Evolutionary conservation across 345 rosid species (phyloP), one percentile per base, ranked within the genome.

Genomic region (Linum tenue): DNA sequence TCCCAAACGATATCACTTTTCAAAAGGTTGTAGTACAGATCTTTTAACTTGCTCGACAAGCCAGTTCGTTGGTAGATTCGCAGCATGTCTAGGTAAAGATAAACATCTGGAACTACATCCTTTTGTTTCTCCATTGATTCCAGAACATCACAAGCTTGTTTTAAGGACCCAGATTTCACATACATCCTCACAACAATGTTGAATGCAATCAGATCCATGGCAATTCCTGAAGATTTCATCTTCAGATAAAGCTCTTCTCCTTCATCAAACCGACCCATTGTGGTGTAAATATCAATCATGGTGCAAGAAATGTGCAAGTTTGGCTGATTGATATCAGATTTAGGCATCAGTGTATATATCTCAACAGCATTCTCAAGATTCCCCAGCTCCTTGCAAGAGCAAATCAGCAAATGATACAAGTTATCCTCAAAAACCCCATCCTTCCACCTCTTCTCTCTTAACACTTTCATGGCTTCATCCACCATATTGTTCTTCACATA

Each of bases 111-210:
- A 69, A 80, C 71, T 58, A 89, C 73, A 64, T 70, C 84, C 62
- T 77, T 76, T 74, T 72, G 86, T 71, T 70, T 81, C 74, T 86
- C 92, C 88, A 92, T 83, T 51, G 67, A 74, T 65, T 86, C 87
- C 40, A 92, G 79, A 63, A 89, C 90, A 72, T 80, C 65, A 39
- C 90, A 83, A 38, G 97, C 96, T 62, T 87, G 82, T 73, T 80
- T 73, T 67, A 92, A 71, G 9, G 84, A 82, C 67, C 95, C 95
- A 48, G 89, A 82, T 81, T 83, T 92, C 59, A 87, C 72, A 57
- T 79, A 89, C 96, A 92, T 87, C 69, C 96, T 83, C 56, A 89
- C 82, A 57, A 92, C 84, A 7, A 89, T 76, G 73, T 87, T 89
- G 67, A 76, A 85, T 44, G 83, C 89, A 75, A 91, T 84, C 83